These are phyloP conservation scores for Xerocomellus dryophilus DNA, from an alignment of 768 basidiomycete genomes.

Conservation along the genomic window DNA sequence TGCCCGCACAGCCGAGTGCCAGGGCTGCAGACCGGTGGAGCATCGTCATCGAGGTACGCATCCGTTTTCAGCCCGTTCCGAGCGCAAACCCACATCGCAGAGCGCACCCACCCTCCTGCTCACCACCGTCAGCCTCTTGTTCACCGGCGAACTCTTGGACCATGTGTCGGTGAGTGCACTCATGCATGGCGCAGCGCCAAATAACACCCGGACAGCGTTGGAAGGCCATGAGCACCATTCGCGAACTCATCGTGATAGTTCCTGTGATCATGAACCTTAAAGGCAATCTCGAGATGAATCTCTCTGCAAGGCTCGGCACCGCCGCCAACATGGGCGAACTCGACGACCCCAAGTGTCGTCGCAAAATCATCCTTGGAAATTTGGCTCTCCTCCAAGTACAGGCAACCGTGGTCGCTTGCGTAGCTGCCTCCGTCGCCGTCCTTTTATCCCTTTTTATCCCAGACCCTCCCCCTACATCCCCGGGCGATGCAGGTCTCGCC, in stretches of 20 bases:
- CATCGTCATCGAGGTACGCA: slow-evolving; percentile 70
- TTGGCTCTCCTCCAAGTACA: slow-evolving; percentile 89
- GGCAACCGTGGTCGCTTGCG: slow-evolving; percentile 82
- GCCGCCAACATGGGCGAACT: slow-evolving; percentile 92
- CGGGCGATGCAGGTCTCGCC: slow-evolving; percentile 2
- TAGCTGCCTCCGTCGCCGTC: slow-evolving; percentile 79
- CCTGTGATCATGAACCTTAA: slow-evolving; percentile 94
- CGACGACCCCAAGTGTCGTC: slow-evolving; percentile 62
- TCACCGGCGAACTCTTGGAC: slow-evolving; percentile 89
- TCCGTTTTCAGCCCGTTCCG: neutral
- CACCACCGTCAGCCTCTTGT: slow-evolving; percentile 77
- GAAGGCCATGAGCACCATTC: slow-evolving; percentile 83
- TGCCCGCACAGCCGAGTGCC: too few relatives aligned
- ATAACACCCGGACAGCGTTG: slow-evolving; percentile 55
- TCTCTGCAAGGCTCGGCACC: slow-evolving; percentile 92
- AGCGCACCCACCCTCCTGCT: slow-evolving; percentile 84
- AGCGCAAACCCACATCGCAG: slow-evolving; percentile 39
- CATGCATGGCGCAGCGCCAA: slow-evolving; percentile 3
- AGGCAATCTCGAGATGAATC: slow-evolving; percentile 99
- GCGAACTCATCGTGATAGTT: slow-evolving; percentile 96
- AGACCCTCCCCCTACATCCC: slow-evolving; percentile 16
- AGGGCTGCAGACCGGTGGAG: too few relatives aligned
- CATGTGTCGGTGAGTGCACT: slow-evolving; percentile 68
- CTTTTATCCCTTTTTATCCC: slow-evolving; percentile 65
- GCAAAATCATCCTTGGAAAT: slow-evolving; percentile 74